A percentile compares a stretch with the other conserved stretches of the same genome.
Evolutionary conservation across 2,329 filamentous ascomycete species (phyloP).

Genomic region (Dichotomopilus funicola): DNA sequence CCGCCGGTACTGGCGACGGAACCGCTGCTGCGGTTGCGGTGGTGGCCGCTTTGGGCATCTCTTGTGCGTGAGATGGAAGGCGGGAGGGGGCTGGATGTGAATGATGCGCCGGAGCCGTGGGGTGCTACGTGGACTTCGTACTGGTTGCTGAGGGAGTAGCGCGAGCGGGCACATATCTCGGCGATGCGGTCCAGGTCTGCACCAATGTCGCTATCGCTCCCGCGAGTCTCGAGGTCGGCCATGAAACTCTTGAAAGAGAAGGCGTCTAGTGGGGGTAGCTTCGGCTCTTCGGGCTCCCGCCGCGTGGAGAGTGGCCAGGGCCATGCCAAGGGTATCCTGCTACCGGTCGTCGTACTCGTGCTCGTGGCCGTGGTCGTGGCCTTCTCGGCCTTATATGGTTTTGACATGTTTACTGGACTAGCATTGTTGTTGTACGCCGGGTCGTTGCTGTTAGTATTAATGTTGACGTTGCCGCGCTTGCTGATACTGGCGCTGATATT

Average conservation of each 20-base stretch:
- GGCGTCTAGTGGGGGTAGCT: constrained; percentile 55
- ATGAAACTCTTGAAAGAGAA: constrained; percentile 61
- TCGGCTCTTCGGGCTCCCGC: constrained; percentile 29
- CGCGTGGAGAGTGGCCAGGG: constrained; percentile 22
- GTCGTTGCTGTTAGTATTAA: too few species aligned
- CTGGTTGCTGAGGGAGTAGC: constrained; percentile 60
- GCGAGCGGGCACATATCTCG: constrained; percentile 59
- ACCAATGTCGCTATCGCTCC: constrained; percentile 41
- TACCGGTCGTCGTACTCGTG: constrained; percentile 16
- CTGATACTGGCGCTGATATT: not conserved
- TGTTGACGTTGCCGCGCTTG: not conserved
- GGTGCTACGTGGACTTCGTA: constrained; percentile 60
- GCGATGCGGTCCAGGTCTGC: constrained; percentile 59
- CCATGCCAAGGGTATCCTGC: constrained; percentile 24
- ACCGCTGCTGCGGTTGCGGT: constrained; percentile 22
- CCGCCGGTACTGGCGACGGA: constrained; percentile 34
- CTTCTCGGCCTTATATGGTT: constrained; percentile 36
- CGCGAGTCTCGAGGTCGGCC: constrained; percentile 45
- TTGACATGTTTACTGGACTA: constrained; percentile 36
- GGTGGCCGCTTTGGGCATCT: constrained; percentile 7
- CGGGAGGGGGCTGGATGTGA: constrained; percentile 29
- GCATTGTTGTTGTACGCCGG: constrained; percentile 3
- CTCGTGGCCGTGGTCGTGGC: not conserved
- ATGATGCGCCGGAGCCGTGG: constrained; percentile 50
- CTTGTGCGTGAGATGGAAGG: constrained; percentile 16